Evolutionary conservation across 2,329 filamentous ascomycete genomes (phyloP).

Genomic region (Aspergillus sp.): DNA sequence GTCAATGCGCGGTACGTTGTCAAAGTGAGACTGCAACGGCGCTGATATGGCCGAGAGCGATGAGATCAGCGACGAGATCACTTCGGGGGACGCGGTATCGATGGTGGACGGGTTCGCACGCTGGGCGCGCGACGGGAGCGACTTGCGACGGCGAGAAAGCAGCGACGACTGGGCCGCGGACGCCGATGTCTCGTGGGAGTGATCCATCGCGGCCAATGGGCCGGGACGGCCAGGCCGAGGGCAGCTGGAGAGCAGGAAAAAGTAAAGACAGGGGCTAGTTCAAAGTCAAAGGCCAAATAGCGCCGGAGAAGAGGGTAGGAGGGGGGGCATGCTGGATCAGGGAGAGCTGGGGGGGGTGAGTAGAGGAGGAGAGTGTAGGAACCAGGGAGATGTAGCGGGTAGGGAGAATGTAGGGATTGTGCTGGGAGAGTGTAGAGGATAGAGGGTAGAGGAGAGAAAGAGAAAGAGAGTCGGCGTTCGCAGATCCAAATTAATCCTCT

Average conservation of each 20-base stretch:
- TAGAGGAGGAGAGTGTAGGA: conserved; percentile 4
- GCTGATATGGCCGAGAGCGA: conserved; percentile 52
- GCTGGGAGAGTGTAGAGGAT: neutral
- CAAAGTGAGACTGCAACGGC: conserved; percentile 61
- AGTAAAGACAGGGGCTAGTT: conserved; percentile 1
- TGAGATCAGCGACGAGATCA: conserved; percentile 52
- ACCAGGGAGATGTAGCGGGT: conserved; percentile 2
- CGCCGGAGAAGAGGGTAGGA: neutral
- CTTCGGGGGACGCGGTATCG: conserved; percentile 38
- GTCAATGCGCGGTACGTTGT: conserved; percentile 42
- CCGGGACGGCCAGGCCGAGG: neutral
- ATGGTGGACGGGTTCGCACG: conserved; percentile 21
- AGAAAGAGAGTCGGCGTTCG: neutral
- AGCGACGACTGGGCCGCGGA: conserved; percentile 17
- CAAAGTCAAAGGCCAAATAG: neutral
- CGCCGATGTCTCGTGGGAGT: conserved; percentile 14
- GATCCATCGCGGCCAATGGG: conserved; percentile 25
- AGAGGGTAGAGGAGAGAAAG: neutral
- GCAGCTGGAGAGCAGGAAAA: conserved; percentile 1
- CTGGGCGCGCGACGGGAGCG: conserved; percentile 25
- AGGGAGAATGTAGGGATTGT: neutral
- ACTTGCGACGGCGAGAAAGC: conserved; percentile 39
- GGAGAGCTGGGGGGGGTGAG: no score
- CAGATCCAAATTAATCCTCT: no score
- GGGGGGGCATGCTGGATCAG: neutral